phyloP scores from a whole-genome alignment of 768 basidiomycete genomes.

The Phaeolepiota aurea region DNA sequence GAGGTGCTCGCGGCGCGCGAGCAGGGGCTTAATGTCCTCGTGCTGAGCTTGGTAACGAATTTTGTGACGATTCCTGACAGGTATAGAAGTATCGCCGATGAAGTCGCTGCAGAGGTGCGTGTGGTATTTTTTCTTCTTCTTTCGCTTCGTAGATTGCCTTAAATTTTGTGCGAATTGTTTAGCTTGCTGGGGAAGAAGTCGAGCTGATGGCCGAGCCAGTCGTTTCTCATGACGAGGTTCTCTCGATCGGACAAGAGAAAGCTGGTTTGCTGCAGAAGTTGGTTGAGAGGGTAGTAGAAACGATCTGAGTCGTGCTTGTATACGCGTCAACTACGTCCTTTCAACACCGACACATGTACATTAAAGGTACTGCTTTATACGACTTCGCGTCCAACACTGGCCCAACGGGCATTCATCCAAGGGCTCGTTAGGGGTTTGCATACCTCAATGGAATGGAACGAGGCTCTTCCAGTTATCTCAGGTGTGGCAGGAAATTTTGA shows the following conservation, averaged over 20 bases:
- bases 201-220: conserved; percentile 29
- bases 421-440: too few species aligned
- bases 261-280: conserved; percentile 65
- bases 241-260: conserved; percentile 55
- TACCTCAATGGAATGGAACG: too few species aligned
- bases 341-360: too few species aligned
- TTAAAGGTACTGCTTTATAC: too few species aligned
- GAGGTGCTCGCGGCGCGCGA: conserved; percentile 79
- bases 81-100: conserved; percentile 62
- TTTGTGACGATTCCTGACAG: conserved; percentile 65
- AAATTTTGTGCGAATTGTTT: conserved; percentile 5
- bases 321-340: too few species aligned
- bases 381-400: too few species aligned
- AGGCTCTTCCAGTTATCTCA: too few species aligned
- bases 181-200: conserved; percentile 57
- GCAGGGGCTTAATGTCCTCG: conserved; percentile 68
- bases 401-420: too few species aligned
- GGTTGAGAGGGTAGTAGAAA: conserved; percentile 55
- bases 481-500: too few species aligned
- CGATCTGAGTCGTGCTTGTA: too few species aligned
- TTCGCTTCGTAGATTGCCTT: not conserved
- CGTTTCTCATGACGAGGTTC: conserved; percentile 77
- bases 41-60: conserved; percentile 82
- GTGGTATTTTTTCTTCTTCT: conserved; percentile 1
- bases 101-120: conserved; percentile 70